A percentile compares a stretch with the other conserved stretches of the same genome.
Evolutionary conservation across 2,329 filamentous ascomycete species (phyloP).

Genomic region (Hymenoscyphus scutula): DNA sequence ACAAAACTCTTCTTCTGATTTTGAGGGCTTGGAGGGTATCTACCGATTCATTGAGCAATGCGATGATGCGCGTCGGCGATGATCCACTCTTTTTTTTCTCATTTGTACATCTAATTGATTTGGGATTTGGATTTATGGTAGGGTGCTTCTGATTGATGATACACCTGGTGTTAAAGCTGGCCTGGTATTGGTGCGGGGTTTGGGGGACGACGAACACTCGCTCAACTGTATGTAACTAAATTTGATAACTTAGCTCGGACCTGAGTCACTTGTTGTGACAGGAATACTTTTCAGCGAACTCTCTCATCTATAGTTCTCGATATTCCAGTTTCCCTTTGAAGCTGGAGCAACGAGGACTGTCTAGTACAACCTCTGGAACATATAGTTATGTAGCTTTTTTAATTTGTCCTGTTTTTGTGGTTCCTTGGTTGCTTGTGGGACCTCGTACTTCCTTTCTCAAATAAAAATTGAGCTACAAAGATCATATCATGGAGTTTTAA

Average conservation of each 20-base stretch:
- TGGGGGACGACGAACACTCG: neutral
- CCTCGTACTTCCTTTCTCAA: too few species aligned
- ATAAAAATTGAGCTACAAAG: too few species aligned
- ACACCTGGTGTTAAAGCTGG: neutral
- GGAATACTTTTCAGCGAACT: too few species aligned
- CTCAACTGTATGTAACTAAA: neutral
- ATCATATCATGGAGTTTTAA: too few species aligned
- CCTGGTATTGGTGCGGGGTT: neutral
- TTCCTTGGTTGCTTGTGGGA: too few species aligned
- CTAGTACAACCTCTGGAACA: too few species aligned
- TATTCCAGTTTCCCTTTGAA: too few species aligned
- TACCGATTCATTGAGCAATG: slow-evolving; percentile 65
- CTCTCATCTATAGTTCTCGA: too few species aligned
- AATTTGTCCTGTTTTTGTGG: too few species aligned
- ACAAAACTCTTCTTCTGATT: slow-evolving; percentile 47
- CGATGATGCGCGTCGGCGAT: slow-evolving; percentile 40
- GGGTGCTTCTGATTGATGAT: neutral
- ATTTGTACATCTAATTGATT: neutral
- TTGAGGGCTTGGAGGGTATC: slow-evolving; percentile 62
- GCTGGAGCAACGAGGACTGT: too few species aligned
- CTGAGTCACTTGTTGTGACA: neutral
- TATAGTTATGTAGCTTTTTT: too few species aligned
- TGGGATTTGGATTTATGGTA: neutral
- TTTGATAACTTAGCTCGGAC: neutral
- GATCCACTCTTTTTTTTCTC: slow-evolving; percentile 6